Conservation (phyloP, 1,139 yeast genomes). For the Scheffersomyces parashehatae region DNA sequence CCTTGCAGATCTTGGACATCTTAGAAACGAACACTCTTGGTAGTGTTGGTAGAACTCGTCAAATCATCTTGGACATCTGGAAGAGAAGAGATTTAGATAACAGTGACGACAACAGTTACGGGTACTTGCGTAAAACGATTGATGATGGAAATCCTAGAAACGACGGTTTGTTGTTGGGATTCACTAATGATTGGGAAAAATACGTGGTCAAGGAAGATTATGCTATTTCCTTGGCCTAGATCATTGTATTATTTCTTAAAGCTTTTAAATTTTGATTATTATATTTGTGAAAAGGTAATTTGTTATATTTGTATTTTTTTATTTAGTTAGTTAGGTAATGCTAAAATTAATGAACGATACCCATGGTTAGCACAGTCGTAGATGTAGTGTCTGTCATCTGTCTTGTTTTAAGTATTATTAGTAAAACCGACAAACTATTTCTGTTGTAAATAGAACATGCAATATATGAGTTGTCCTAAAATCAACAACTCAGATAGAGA, state of each 20-base stretch:
- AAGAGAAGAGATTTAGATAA: constrained; percentile 27
- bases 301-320: neutral
- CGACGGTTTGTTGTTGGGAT: constrained; percentile 13
- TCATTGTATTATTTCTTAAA: too few relatives aligned
- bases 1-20: constrained; percentile 23
- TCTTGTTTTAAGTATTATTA: too few relatives aligned
- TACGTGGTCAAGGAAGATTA: constrained; percentile 28
- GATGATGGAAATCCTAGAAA: constrained; percentile 2
- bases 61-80: constrained; percentile 26
- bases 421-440: too few relatives aligned
- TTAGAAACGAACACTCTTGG: constrained; percentile 27
- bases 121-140: constrained; percentile 10
- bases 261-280: too few relatives aligned
- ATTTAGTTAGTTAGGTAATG: constrained; percentile 1
- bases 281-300: too few relatives aligned
- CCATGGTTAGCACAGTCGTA: too few relatives aligned
- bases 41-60: constrained; percentile 24
- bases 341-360: neutral
- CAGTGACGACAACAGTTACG: constrained; percentile 21
- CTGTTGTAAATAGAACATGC: too few relatives aligned
- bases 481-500: too few relatives aligned
- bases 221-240: constrained; percentile 25
- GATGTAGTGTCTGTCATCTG: too few relatives aligned
- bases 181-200: constrained; percentile 31
- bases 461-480: too few relatives aligned